These are phyloP conservation scores for Nigrospora osmanthi DNA, from an alignment of 2,329 filamentous ascomycete species.

Conservation along the genomic window DNA sequence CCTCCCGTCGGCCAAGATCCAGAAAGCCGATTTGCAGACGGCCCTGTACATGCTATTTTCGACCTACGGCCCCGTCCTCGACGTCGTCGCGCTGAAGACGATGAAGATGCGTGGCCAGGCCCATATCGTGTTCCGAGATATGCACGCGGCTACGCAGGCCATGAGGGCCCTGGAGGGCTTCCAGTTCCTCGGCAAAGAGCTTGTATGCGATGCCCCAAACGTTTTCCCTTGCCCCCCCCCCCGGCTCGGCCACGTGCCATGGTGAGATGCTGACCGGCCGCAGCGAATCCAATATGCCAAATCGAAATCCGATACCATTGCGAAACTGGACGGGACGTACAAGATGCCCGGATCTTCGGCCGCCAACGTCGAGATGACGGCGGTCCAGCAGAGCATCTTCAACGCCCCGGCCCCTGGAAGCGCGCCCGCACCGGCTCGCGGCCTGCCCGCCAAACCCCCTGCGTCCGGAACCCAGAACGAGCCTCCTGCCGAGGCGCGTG, in stretches of 20 bases:
- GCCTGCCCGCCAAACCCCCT: slow-evolving; percentile 40
- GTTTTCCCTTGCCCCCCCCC: slow-evolving; percentile 24
- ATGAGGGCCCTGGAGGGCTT: slow-evolving; percentile 84
- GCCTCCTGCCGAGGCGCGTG: slow-evolving; percentile 46
- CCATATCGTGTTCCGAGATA: slow-evolving; percentile 82
- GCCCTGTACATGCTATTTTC: slow-evolving; percentile 90
- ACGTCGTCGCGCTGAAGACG: slow-evolving; percentile 84
- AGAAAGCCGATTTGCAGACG: slow-evolving; percentile 79
- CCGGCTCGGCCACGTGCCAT: slow-evolving; percentile 3
- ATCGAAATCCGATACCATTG: slow-evolving; percentile 77
- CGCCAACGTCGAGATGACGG: slow-evolving; percentile 56
- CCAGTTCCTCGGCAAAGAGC: slow-evolving; percentile 73
- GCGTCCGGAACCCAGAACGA: slow-evolving; percentile 38
- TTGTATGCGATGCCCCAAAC: slow-evolving; percentile 49
- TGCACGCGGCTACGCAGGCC: slow-evolving; percentile 87
- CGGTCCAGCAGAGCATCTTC: slow-evolving; percentile 75
- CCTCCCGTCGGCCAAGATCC: slow-evolving; percentile 76
- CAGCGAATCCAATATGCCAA: slow-evolving; percentile 91
- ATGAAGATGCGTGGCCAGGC: slow-evolving; percentile 93
- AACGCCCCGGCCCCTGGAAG: slow-evolving; percentile 53
- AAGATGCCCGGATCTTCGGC: slow-evolving; percentile 54
- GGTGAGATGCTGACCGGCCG: slow-evolving; percentile 4
- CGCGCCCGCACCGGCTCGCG: slow-evolving; percentile 27
- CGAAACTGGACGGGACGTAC: slow-evolving; percentile 89
- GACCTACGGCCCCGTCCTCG: slow-evolving; percentile 85